These are phyloP conservation scores for Populus hybrid DNA, from an alignment of 441 rosid species.

Conservation along the genomic window DNA sequence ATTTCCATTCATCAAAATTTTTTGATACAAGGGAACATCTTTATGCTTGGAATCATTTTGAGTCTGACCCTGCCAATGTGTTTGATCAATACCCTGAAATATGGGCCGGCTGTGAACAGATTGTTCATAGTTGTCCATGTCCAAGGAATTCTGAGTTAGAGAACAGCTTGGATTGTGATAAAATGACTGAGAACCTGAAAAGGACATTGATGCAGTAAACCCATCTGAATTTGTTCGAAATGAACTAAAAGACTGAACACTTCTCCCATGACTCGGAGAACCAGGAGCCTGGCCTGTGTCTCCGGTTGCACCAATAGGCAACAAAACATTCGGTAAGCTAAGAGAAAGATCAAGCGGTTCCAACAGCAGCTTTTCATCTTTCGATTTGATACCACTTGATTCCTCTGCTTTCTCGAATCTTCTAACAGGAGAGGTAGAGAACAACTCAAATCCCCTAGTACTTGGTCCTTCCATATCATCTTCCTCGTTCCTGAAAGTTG, in stretches of 20 bases:
- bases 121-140: conserved; percentile 75
- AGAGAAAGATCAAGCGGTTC: conserved; percentile 94
- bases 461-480: conserved; percentile 77
- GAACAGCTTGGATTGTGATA: conserved; percentile 98
- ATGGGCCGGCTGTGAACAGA: conserved; percentile 96
- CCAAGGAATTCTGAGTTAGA: conserved; percentile 63
- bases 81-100: conserved; percentile 74
- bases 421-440: conserved; percentile 65
- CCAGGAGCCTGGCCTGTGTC: conserved; percentile 52
- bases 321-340: conserved; percentile 82
- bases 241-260: conserved; percentile 74
- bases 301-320: conserved; percentile 64
- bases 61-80: conserved; percentile 56
- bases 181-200: conserved; percentile 90
- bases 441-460: conserved; percentile 82
- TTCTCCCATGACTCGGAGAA: conserved; percentile 80
- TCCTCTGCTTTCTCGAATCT: conserved; percentile 47
- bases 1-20: conserved; percentile 64
- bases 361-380: conserved; percentile 58
- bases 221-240: conserved; percentile 80
- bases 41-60: conserved; percentile 69
- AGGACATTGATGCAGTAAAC: conserved; percentile 89
- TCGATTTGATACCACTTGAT: conserved; percentile 40
- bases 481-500: conserved; percentile 29
- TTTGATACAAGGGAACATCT: conserved; percentile 60